These are phyloP conservation scores for Caloboletus firmus DNA, from an alignment of 1,284 basidiomycete species.

Conservation along the genomic window DNA sequence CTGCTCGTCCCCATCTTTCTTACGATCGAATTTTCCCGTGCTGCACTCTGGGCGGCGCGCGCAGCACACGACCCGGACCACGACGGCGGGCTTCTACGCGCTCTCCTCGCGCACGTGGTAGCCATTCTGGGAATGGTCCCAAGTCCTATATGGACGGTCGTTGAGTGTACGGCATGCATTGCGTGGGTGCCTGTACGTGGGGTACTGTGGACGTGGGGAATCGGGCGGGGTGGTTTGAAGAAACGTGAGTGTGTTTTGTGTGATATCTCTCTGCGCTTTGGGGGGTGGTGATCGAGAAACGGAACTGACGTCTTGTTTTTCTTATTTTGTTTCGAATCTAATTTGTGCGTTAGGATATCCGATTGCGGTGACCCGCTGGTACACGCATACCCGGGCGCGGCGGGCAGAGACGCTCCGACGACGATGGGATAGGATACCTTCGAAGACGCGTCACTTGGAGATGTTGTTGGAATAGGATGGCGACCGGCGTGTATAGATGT, in stretches of 20 bases:
- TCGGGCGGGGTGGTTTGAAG: conserved; percentile 14
- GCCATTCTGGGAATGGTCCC: neutral
- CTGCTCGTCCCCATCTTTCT: conserved; percentile 17
- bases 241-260: conserved; percentile 19
- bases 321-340: neutral
- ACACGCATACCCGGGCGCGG: neutral
- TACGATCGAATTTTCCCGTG: conserved; percentile 8
- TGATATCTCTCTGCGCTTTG: neutral
- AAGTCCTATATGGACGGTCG: neutral
- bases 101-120: conserved; percentile 1
- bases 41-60: conserved; percentile 9
- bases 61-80: neutral
- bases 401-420: neutral
- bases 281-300: neutral
- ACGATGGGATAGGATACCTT: neutral
- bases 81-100: conserved; percentile 8
- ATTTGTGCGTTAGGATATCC: conserved; percentile 9
- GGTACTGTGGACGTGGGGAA: conserved; percentile 16
- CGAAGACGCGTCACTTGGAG: neutral
- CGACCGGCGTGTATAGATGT: neutral
- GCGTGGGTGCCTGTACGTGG: conserved; percentile 17
- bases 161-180: neutral
- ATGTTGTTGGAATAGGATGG: neutral
- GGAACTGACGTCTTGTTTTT: neutral
- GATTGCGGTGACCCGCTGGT: conserved; percentile 17